Conservation (phyloP, 2,329 filamentous ascomycete species). For the Exophiala phaeomuriformis region DNA sequence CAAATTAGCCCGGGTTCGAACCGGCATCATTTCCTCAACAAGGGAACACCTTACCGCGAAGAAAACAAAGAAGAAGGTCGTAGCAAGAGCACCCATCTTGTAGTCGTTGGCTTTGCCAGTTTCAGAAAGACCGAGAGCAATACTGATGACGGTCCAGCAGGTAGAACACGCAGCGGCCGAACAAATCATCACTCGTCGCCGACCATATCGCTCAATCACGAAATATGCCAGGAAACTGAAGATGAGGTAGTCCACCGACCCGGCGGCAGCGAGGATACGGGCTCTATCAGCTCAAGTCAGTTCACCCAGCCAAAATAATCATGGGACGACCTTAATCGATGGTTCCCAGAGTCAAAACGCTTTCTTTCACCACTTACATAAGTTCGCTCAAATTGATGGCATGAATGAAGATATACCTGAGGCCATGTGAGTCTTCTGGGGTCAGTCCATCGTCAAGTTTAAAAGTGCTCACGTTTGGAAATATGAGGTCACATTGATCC, state of each 20-base stretch:
- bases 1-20: no score
- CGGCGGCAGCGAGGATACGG: conserved; percentile 41
- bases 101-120: conserved; percentile 37
- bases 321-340: no score
- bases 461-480: conserved; percentile 26
- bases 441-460: background rate
- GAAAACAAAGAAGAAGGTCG: conserved; percentile 41
- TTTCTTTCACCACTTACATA: background rate
- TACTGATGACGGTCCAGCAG: conserved; percentile 45
- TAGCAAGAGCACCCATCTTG: conserved; percentile 42
- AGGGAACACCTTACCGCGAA: no score
- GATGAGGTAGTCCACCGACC: conserved; percentile 42
- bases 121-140: conserved; percentile 37
- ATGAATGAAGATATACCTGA: conserved; percentile 39
- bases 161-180: conserved; percentile 44
- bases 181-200: conserved; percentile 44
- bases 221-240: conserved; percentile 40
- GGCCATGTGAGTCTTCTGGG: conserved; percentile 12
- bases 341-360: no score
- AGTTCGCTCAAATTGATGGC: conserved; percentile 35
- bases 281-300: conserved; percentile 15
- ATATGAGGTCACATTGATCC: conserved; percentile 25
- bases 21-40: no score
- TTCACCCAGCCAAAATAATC: no score
- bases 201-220: conserved; percentile 44